phyloP scores from a whole-genome alignment of 352 stramenopile genomes.

The Globisporangium mamillatum region DNA sequence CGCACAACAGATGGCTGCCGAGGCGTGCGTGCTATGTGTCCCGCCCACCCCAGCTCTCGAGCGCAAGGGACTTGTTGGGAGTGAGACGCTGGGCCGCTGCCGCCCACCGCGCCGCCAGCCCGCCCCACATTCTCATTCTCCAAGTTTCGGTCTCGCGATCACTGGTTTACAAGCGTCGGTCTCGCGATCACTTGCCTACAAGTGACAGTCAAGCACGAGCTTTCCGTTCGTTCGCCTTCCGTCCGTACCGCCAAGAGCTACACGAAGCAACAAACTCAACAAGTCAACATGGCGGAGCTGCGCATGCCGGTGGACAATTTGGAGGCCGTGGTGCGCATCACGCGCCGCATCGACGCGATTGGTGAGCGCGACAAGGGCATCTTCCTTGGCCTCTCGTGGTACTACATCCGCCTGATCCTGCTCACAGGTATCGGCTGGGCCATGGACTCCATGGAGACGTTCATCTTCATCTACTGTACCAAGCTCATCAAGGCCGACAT shows the following conservation, averaged over 20 bases:
- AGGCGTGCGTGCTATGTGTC: not conserved
- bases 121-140: slow-evolving; percentile 13
- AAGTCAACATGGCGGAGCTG: slow-evolving; percentile 8
- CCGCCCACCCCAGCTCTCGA: too few relatives aligned
- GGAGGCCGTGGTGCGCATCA: slow-evolving; percentile 60
- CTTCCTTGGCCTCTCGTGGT: slow-evolving; percentile 60
- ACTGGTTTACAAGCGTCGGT: slow-evolving; percentile 17
- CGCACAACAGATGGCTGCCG: too few relatives aligned
- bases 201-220: slow-evolving; percentile 4
- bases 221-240: not conserved
- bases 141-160: slow-evolving; percentile 22
- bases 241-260: slow-evolving; percentile 2
- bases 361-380: slow-evolving; percentile 46
- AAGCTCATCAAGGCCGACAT: slow-evolving; percentile 46
- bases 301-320: slow-evolving; percentile 28
- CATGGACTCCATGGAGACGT: slow-evolving; percentile 76
- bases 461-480: slow-evolving; percentile 61
- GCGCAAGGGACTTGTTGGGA: not conserved
- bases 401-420: slow-evolving; percentile 66
- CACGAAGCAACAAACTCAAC: not conserved
- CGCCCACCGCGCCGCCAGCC: too few relatives aligned
- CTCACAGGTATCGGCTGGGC: slow-evolving; percentile 68
- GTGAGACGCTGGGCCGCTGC: not conserved
- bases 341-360: slow-evolving; percentile 61
- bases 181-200: slow-evolving; percentile 22